phyloP scores from a whole-genome alignment of 1,139 yeast species.

The Chernovozyma aurita region DNA sequence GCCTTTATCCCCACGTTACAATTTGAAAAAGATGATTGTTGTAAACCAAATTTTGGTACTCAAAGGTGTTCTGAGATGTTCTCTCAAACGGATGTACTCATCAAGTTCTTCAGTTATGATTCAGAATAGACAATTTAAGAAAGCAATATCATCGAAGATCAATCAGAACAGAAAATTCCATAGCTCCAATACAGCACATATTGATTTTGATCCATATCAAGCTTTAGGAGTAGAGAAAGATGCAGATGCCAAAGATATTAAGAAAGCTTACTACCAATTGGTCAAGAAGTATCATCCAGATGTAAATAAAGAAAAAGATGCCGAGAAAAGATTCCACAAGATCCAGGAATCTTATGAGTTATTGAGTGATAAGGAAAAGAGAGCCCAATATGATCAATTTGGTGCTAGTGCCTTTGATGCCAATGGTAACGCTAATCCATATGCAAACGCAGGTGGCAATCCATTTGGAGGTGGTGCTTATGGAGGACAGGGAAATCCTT shows the following conservation, averaged over 20 bases:
- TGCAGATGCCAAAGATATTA: conserved; percentile 81
- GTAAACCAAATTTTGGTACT: background rate
- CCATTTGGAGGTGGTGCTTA: conserved; percentile 38
- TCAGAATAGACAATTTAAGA: too few species aligned
- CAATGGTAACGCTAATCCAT: conserved; percentile 56
- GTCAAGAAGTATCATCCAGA: conserved; percentile 97
- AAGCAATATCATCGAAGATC: too few species aligned
- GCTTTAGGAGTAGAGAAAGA: conserved; percentile 69
- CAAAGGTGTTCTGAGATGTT: background rate
- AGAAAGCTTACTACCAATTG: conserved; percentile 87
- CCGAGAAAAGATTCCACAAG: conserved; percentile 86
- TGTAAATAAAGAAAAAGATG: conserved; percentile 84
- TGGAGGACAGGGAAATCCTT: conserved; percentile 33
- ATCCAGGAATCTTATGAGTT: conserved; percentile 94
- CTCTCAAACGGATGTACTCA: too few species aligned
- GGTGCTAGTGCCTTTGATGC: conserved; percentile 84
- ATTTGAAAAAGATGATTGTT: conserved; percentile 1
- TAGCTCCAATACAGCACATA: conserved; percentile 14
- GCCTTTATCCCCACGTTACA: too few species aligned
- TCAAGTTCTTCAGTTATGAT: too few species aligned
- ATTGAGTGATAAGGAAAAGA: conserved; percentile 79
- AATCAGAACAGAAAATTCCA: conserved; percentile 28
- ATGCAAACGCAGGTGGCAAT: conserved; percentile 39
- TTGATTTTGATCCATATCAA: conserved; percentile 73
- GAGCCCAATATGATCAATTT: conserved; percentile 85